Percentiles rank a stretch among this genome's conserved stretches.
Evolutionary conservation across 1,284 basidiomycete genomes (phyloP).

Genomic region (Schizophyllum commune): DNA sequence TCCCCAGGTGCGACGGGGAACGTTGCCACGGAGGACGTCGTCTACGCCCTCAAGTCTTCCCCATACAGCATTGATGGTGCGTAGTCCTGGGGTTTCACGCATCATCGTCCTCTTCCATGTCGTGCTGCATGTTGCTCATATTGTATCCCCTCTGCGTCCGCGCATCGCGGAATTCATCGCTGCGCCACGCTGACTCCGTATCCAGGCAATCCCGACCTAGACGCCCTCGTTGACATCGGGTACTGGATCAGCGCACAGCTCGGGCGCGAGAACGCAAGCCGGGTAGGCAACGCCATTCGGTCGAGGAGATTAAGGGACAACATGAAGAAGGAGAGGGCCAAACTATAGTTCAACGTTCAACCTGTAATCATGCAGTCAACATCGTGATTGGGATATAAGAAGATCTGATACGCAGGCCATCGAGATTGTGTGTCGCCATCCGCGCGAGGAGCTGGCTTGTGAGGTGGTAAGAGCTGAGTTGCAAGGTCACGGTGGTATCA

Average conservation of each 20-base stretch:
- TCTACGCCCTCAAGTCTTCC: constrained; percentile 75
- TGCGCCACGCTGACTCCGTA: not conserved
- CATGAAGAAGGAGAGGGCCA: constrained; percentile 9
- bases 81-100: constrained; percentile 5
- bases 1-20: constrained; percentile 95
- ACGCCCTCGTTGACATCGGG: constrained; percentile 65
- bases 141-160: no score
- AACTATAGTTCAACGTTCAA: constrained; percentile 9
- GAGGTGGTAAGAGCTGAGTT: no score
- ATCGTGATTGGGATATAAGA: no score
- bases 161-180: no score
- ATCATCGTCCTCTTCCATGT: no score
- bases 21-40: constrained; percentile 84
- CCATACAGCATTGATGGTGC: constrained; percentile 59
- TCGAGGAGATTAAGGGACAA: constrained; percentile 40
- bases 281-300: constrained; percentile 73
- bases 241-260: constrained; percentile 74
- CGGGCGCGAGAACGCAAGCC: constrained; percentile 64
- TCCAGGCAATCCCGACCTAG: constrained; percentile 44
- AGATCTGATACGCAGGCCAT: no score
- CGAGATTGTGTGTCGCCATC: no score
- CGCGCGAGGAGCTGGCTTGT: no score
- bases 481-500: no score
- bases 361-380: not conserved
- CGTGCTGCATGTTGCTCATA: no score